Base-by-base conservation (phyloP, 352 stramenopile species). In the Phytophthora cryptogea region DNA sequence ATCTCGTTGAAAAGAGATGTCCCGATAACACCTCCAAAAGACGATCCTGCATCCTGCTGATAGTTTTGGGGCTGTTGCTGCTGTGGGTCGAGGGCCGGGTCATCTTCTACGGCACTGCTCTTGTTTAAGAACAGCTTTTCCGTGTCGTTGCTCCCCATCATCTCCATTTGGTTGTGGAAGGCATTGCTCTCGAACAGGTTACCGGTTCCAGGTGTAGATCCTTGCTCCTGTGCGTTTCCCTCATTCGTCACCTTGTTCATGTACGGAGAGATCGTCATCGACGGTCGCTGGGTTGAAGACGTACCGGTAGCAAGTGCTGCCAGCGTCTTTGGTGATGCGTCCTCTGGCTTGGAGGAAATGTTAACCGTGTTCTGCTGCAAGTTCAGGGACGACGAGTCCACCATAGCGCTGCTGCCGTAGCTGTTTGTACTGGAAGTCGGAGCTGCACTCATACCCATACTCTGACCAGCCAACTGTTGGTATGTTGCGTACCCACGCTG, bases 141-240 rank as follows among this genome's bases (percentile, higher is more conserved):
- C 1, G 64, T 65, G 30, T 63, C 53, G 23, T 59, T 72, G 26
- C 68, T 23, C 20, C 20, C 60, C 8, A 68, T 70, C 37, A 87
- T 71, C 40, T 84, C 81, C 78, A 90, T 88, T 63, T 88, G 78
- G 51, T 64, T 83, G 32, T 82, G 76, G 66, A 90, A 90, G 8
- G 76, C 81, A 37, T 81, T 80, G 65, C 81, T 90, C 23, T 83
- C 81, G 39, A 90, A 90, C 46, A 90, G 63, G 42, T 90, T 90
- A 9, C 78, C 81, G 11, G 42, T 63, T 13, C 28, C 42, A 11
- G 47, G 37, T 17, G 63, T 65, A 9, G 57, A 33, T 54, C 53
- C 50, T 28, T 72, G 58, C 31, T 78, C 59, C 30, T 75, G 66
- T 5, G 40, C 54, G 16, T 9, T 43, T 41, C 39, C 60, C 26